Percentiles rank a stretch among this genome's conserved stretches.
Evolutionary conservation across 768 basidiomycete genomes (phyloP).

Genomic region (Mycena vitilis): DNA sequence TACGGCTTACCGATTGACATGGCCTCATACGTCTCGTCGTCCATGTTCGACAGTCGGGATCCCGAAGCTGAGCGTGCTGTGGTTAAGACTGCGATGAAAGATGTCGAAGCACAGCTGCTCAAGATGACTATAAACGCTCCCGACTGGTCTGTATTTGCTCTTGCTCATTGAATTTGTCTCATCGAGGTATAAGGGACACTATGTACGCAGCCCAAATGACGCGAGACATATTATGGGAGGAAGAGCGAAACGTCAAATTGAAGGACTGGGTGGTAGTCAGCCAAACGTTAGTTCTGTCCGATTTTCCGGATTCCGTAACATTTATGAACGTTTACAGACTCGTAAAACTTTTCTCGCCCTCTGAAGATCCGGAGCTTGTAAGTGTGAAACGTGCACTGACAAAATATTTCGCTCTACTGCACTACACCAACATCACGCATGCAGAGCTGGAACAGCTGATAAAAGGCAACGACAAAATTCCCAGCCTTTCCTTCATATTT

Average conservation of each 20-base stretch:
- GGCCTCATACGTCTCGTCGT: conserved; percentile 46
- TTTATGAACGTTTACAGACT: conserved; percentile 51
- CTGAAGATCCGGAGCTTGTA: conserved; percentile 35
- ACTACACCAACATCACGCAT: conserved; percentile 64
- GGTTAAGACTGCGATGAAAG: conserved; percentile 67
- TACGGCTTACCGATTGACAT: conserved; percentile 65
- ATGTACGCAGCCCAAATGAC: conserved; percentile 69
- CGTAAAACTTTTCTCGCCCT: conserved; percentile 37
- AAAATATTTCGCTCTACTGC: conserved; percentile 67
- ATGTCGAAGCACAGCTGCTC: conserved; percentile 60
- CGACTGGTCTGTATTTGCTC: conserved; percentile 65
- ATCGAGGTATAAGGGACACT: conserved; percentile 61
- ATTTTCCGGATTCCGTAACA: conserved; percentile 32
- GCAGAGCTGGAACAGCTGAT: conserved; percentile 48
- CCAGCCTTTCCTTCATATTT: conserved; percentile 35
- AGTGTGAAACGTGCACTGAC: conserved; percentile 58
- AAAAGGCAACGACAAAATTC: conserved; percentile 35
- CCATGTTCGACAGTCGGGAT: conserved; percentile 54
- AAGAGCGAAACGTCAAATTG: conserved; percentile 58
- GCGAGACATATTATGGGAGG: conserved; percentile 65
- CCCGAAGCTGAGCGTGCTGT: conserved; percentile 54
- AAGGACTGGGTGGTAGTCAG: conserved; percentile 64
- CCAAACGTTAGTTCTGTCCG: conserved; percentile 60
- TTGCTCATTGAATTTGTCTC: conserved; percentile 6
- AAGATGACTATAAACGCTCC: conserved; percentile 72